Percentiles rank a stretch among this genome's conserved stretches.
Conservation (phyloP, 2,329 filamentous ascomycete genomes). For the Hypoxylon sp. region DNA sequence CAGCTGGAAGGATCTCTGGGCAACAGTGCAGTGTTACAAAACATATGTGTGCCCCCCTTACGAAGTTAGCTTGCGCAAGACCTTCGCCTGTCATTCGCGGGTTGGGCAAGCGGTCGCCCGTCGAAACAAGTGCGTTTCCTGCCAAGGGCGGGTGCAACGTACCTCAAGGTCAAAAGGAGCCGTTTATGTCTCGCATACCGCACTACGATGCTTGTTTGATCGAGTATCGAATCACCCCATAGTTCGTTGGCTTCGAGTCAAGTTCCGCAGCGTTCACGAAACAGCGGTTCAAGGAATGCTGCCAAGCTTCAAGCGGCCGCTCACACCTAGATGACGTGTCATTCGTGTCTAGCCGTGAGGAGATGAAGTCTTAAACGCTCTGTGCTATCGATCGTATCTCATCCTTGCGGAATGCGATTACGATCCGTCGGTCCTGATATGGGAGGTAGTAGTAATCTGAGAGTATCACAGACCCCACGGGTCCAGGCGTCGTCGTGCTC, state of each 20-base stretch:
- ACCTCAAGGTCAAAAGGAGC: slow-evolving; percentile 29
- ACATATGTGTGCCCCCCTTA: slow-evolving; percentile 22
- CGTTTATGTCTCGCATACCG: slow-evolving; percentile 38
- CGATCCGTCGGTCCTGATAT: slow-evolving; percentile 11
- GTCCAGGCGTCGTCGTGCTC: slow-evolving; percentile 2
- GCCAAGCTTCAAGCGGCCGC: slow-evolving; percentile 38
- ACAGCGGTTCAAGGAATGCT: slow-evolving; percentile 31
- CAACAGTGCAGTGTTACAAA: slow-evolving; percentile 31
- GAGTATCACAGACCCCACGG: slow-evolving; percentile 5
- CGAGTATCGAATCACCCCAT: slow-evolving; percentile 6
- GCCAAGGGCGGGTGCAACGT: slow-evolving; percentile 44
- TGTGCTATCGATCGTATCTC: slow-evolving; percentile 5
- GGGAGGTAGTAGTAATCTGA: slow-evolving; percentile 13
- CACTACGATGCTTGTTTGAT: slow-evolving; percentile 18
- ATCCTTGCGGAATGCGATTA: slow-evolving; percentile 16
- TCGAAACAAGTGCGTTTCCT: slow-evolving; percentile 38
- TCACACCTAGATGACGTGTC: slow-evolving; percentile 37
- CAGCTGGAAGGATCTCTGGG: slow-evolving; percentile 39
- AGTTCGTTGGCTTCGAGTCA: slow-evolving; percentile 19
- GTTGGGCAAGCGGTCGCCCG: slow-evolving; percentile 27
- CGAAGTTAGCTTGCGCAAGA: slow-evolving; percentile 22
- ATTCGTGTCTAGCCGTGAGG: slow-evolving; percentile 29
- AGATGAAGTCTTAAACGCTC: slow-evolving; percentile 21
- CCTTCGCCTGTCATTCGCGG: slow-evolving; percentile 17
- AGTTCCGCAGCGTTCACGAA: slow-evolving; percentile 25